phyloP scores from a whole-genome alignment of 768 basidiomycete species.

The Tylopilus subfusipes region DNA sequence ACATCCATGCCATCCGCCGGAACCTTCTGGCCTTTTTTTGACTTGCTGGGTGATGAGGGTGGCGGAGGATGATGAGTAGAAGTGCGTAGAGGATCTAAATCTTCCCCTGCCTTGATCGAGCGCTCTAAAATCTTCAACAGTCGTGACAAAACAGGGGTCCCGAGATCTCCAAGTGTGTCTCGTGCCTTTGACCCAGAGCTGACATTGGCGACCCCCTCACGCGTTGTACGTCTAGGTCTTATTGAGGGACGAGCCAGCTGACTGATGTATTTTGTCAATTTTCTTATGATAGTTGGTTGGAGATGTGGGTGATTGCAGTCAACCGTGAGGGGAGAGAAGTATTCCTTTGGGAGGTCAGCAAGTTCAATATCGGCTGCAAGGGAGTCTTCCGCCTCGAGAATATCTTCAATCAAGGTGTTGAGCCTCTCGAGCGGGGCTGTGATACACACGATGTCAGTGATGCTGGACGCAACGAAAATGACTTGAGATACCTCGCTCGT shows the following conservation, averaged over 20 bases:
- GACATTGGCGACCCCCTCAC: constrained; percentile 33
- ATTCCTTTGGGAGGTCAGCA: constrained; percentile 53
- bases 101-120: constrained; percentile 72
- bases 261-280: constrained; percentile 65
- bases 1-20: not conserved
- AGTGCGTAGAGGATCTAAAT: constrained; percentile 64
- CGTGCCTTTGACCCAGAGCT: constrained; percentile 41
- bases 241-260: constrained; percentile 67
- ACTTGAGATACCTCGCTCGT: constrained; percentile 57
- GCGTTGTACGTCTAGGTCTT: constrained; percentile 51
- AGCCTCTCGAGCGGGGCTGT: constrained; percentile 75
- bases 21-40: constrained; percentile 48
- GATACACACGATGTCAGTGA: constrained; percentile 1
- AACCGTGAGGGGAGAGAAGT: constrained; percentile 58
- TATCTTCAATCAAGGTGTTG: constrained; percentile 70
- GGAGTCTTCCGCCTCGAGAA: constrained; percentile 78
- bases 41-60: constrained; percentile 37
- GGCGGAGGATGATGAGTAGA: constrained; percentile 19
- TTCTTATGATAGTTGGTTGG: constrained; percentile 54
- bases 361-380: constrained; percentile 54
- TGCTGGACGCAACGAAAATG: not conserved
- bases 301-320: constrained; percentile 62
- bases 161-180: constrained; percentile 66
- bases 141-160: constrained; percentile 56
- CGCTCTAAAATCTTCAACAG: constrained; percentile 77